Base-by-base conservation (phyloP, 352 stramenopile species). In the Pythium rishiriense region DNA sequence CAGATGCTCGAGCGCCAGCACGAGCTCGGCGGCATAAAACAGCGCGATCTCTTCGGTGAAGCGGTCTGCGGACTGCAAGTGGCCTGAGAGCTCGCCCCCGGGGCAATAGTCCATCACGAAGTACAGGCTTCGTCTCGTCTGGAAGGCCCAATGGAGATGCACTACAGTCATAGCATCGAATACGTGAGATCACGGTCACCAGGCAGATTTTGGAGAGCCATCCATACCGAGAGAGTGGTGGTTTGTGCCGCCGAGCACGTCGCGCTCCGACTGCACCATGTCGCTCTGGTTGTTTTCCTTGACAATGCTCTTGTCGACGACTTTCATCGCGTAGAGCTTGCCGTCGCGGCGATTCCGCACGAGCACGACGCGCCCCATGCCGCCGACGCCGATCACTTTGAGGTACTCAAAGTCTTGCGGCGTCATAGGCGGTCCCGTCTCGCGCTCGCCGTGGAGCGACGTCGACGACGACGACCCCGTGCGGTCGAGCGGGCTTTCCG, bases 321-420 rank as follows among this genome's bases (percentile, higher is more conserved):
- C 69, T 57, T 94, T 94, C 85, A 94, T 94, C 4, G 86, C 86
- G 62, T 93, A 94, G 26, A 93, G 58, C 46, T 76, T 69, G 5
- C 58, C 45, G 47, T 88, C 78, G 50, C 58, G 63, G 8, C 75
- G 75, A 45, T 85, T 78, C 12, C 86, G 79, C 21, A 94, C 86
- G 29, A 93, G 69, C 62, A 93, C 64, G 11, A 97, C 91, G 55
- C 84, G 83, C 0, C 89, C 91, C 72, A 95, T 96, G 11, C 81
- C 88, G 6, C 91, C 91, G 15, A 94, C 85, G 29, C 91, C 91
- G 42, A 97, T 89, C 45, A 95, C 87, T 62, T 95, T 97, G 26
- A 97, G 68, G 37, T 85, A 78, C 47, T 91, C 86, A 62, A 97
- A 97, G 62, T 97, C 89, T 14, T 69, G 51, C 0, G 70, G 62